Percentiles rank a stretch among this genome's conserved stretches.
phyloP scores from a whole-genome alignment of 2,329 filamentous ascomycete genomes.

The Alternaria dauci region DNA sequence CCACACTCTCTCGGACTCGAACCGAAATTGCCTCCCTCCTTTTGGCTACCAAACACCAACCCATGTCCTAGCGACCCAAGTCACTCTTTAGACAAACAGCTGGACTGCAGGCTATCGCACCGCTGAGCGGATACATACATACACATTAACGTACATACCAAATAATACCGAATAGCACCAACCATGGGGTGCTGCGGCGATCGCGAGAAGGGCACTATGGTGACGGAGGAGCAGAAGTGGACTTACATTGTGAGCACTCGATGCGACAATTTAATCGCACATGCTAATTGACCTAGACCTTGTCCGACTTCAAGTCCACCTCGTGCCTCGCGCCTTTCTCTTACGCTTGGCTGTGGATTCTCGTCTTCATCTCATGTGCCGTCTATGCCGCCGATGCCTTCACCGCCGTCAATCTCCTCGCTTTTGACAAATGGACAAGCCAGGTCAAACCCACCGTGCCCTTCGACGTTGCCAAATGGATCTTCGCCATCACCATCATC shows the following conservation, averaged over 20 bases:
- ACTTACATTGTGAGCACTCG: conserved; percentile 79
- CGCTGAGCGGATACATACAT: conserved; percentile 45
- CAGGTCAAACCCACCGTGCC: conserved; percentile 80
- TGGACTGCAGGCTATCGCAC: conserved; percentile 44
- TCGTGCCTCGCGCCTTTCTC: conserved; percentile 81
- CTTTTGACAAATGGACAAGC: conserved; percentile 88
- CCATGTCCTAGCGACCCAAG: conserved; percentile 39
- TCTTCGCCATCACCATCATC: conserved; percentile 92
- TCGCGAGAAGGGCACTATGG: conserved; percentile 48
- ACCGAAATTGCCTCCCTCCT: conserved; percentile 6
- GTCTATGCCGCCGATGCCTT: conserved; percentile 93
- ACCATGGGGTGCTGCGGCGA: conserved; percentile 51
- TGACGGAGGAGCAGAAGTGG: conserved; percentile 71
- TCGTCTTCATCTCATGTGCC: conserved; percentile 78
- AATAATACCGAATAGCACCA: conserved; percentile 38
- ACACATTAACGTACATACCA: conserved; percentile 23
- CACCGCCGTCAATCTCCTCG: conserved; percentile 88
- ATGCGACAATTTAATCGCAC: not conserved
- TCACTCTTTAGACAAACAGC: conserved; percentile 48
- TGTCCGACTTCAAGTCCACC: conserved; percentile 80
- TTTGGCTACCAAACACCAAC: conserved; percentile 13
- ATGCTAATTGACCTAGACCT: conserved; percentile 50
- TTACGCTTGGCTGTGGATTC: conserved; percentile 85
- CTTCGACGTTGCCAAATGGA: conserved; percentile 86
- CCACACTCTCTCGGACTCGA: conserved; percentile 20